Percentiles rank a stretch among this genome's conserved stretches.
Conservation (phyloP, 805 yeast genomes). For the Saccharomycopsis guyanensis region DNA sequence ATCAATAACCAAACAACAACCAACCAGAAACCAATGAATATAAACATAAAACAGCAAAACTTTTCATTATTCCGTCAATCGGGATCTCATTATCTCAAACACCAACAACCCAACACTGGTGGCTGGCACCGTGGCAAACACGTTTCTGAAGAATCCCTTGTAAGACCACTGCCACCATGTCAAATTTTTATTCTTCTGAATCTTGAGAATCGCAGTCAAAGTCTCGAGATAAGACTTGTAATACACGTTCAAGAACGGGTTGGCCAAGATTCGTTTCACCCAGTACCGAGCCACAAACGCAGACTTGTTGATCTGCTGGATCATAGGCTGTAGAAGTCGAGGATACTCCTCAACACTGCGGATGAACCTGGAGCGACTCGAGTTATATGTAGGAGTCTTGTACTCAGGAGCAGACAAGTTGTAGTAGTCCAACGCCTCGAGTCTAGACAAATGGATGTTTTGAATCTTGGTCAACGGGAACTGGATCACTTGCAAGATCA, state of each 20-base stretch:
- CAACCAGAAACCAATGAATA: too few species aligned
- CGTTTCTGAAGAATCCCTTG: constrained; percentile 67
- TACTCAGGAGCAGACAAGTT: constrained; percentile 19
- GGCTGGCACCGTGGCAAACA: constrained; percentile 75
- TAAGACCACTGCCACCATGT: constrained; percentile 64
- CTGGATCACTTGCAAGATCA: constrained; percentile 67
- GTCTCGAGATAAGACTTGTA: constrained; percentile 75
- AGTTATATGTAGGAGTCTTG: constrained; percentile 17
- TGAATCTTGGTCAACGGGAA: constrained; percentile 80
- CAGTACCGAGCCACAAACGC: constrained; percentile 20
- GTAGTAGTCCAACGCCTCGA: constrained; percentile 64
- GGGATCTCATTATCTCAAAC: constrained; percentile 68
- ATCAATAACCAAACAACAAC: too few species aligned
- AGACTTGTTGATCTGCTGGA: constrained; percentile 5
- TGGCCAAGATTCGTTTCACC: constrained; percentile 26
- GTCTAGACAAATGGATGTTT: constrained; percentile 65
- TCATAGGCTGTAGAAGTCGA: constrained; percentile 1
- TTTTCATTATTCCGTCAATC: constrained; percentile 19
- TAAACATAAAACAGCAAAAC: too few species aligned
- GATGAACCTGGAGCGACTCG: constrained; percentile 8
- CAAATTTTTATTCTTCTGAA: constrained; percentile 45
- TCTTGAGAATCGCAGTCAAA: constrained; percentile 46
- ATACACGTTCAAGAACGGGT: constrained; percentile 34
- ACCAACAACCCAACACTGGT: constrained; percentile 81
- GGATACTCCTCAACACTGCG: constrained; percentile 14